These are phyloP conservation scores for Marasmius sp. DNA, from an alignment of 1,284 basidiomycete species.

Conservation along the genomic window DNA sequence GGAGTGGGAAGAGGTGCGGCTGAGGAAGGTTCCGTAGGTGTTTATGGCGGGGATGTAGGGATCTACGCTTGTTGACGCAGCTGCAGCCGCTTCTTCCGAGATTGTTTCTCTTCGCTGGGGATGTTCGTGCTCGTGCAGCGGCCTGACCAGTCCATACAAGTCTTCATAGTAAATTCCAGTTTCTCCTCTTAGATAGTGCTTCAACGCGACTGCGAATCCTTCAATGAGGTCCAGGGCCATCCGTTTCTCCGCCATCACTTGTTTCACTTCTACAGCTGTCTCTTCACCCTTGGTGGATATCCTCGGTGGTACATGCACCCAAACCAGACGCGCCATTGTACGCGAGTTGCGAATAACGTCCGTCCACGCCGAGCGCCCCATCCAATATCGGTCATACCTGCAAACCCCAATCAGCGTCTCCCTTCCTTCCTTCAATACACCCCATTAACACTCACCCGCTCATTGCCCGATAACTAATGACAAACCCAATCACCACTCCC, in stretches of 20 bases:
- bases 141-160: conserved; percentile 39
- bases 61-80: conserved; percentile 10
- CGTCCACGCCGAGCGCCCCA: conserved; percentile 59
- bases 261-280: conserved; percentile 38
- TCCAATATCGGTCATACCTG: conserved; percentile 66
- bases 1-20: conserved; percentile 14
- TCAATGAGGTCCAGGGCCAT: conserved; percentile 58
- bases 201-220: conserved; percentile 59
- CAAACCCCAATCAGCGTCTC: neutral
- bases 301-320: conserved; percentile 61
- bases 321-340: conserved; percentile 52
- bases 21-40: conserved; percentile 46
- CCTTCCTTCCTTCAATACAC: neutral
- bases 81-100: too few relatives aligned
- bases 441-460: conserved; percentile 43
- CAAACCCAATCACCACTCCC: conserved; percentile 72
- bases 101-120: too few relatives aligned
- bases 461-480: conserved; percentile 64
- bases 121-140: conserved; percentile 32
- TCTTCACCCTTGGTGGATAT: conserved; percentile 37
- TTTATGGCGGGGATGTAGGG: conserved; percentile 46
- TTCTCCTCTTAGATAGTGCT: conserved; percentile 62
- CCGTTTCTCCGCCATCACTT: conserved; percentile 60
- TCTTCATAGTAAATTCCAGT: conserved; percentile 45
- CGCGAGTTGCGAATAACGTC: conserved; percentile 54